Conservation (phyloP, 371 early-diverging fungal genomes). For the Mortierella sp. region DNA sequence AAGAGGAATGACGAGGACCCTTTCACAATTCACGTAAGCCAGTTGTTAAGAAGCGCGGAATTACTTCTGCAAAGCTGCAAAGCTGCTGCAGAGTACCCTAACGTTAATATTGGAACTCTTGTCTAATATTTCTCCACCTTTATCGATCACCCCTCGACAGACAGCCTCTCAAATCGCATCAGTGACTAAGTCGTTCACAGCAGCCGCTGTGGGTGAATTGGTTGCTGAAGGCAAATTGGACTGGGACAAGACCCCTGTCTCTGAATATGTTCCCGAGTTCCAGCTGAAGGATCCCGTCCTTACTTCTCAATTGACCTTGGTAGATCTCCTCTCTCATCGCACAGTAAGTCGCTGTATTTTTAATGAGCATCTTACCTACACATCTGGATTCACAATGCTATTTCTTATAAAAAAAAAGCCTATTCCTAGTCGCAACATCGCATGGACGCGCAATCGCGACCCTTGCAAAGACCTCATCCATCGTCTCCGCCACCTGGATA, state of each 20-base stretch:
- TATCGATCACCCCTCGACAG: too few species aligned
- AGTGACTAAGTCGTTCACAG: slow-evolving; percentile 18
- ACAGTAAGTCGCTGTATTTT: not conserved
- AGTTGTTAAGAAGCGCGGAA: too few species aligned
- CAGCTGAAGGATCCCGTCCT: slow-evolving; percentile 8
- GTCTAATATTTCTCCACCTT: too few species aligned
- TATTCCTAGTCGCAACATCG: too few species aligned
- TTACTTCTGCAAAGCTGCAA: too few species aligned
- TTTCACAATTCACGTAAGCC: too few species aligned
- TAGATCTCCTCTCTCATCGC: slow-evolving; percentile 19
- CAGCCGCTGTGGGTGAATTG: slow-evolving; percentile 9
- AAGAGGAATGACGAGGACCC: too few species aligned
- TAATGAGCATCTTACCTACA: not conserved
- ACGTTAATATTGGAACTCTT: too few species aligned
- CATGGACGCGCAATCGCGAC: too few species aligned
- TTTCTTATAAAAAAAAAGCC: too few species aligned
- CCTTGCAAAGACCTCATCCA: not conserved
- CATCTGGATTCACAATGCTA: not conserved
- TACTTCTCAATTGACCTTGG: slow-evolving; percentile 2
- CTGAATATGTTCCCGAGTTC: slow-evolving; percentile 15
- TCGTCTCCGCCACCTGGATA: slow-evolving; percentile 1
- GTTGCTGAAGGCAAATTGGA: slow-evolving; percentile 20
- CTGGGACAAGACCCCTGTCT: slow-evolving; percentile 14
- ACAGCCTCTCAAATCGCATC: too few species aligned
- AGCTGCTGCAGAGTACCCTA: too few species aligned